Percentiles rank a stretch among this genome's conserved stretches.
These are phyloP conservation scores for Phytophthora uliginosa DNA, from an alignment of 352 stramenopile genomes.

Conservation along the genomic window DNA sequence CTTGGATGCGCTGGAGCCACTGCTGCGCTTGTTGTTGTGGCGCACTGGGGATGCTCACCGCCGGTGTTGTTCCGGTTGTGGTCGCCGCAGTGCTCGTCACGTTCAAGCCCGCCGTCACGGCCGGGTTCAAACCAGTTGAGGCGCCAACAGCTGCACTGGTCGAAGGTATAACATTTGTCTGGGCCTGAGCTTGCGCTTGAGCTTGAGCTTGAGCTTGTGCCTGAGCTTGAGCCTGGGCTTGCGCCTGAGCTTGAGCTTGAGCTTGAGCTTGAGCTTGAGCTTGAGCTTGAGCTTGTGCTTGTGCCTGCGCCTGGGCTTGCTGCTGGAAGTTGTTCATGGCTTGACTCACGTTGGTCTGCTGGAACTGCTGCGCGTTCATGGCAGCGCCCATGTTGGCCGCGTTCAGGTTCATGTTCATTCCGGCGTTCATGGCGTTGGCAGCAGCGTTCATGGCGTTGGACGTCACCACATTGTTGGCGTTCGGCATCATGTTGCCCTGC, in stretches of 20 bases:
- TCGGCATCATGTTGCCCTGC: conserved; percentile 43
- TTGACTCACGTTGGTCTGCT: conserved; percentile 50
- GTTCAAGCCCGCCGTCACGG: conserved; percentile 39
- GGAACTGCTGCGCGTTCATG: conserved; percentile 53
- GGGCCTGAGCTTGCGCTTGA: conserved; percentile 37
- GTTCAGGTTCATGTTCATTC: conserved; percentile 56
- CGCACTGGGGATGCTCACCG: conserved; percentile 42
- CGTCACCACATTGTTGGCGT: conserved; percentile 37
- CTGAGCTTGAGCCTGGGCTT: conserved; percentile 37
- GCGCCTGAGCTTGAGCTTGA: conserved; percentile 37
- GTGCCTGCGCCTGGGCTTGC: conserved; percentile 40
- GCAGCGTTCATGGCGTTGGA: conserved; percentile 40
- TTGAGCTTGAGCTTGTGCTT: conserved; percentile 34
- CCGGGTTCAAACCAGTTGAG: conserved; percentile 41
- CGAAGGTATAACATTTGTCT: conserved; percentile 23
- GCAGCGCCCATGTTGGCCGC: conserved; percentile 34
- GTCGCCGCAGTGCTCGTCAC: conserved; percentile 33
- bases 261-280: conserved; percentile 31
- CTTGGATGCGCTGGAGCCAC: conserved; percentile 84
- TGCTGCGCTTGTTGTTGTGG: conserved; percentile 84
- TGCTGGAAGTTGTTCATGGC: conserved; percentile 73
- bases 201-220: conserved; percentile 29
- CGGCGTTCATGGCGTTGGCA: conserved; percentile 37
- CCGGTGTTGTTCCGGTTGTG: conserved; percentile 27
- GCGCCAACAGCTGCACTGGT: conserved; percentile 30